phyloP scores from a whole-genome alignment of 2,329 filamentous ascomycete species.

The Aureobasidium sp. region DNA sequence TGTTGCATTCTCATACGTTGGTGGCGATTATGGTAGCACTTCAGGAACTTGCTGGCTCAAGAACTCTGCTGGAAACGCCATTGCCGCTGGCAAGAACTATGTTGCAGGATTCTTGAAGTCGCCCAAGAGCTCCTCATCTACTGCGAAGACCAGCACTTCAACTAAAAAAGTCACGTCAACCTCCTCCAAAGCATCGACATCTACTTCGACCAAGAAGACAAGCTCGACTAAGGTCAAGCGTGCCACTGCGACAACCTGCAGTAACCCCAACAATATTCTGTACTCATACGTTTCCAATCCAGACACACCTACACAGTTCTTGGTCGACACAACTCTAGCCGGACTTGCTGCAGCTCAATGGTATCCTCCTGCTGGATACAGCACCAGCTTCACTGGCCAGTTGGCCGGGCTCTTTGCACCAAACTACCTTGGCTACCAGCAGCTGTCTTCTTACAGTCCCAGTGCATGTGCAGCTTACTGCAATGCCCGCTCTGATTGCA shows the following conservation, averaged over 20 bases:
- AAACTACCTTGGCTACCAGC: constrained; percentile 18
- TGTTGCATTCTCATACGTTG: constrained; percentile 19
- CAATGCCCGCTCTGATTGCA: constrained; percentile 18
- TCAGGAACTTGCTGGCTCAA: constrained; percentile 18
- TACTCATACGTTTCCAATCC: constrained; percentile 13
- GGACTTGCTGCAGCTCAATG: constrained; percentile 12
- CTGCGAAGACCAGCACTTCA: neutral
- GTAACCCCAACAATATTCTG: neutral
- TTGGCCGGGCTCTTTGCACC: constrained; percentile 11
- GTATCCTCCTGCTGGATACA: constrained; percentile 18
- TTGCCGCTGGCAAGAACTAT: constrained; percentile 11
- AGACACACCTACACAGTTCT: constrained; percentile 16
- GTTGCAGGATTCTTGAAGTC: constrained; percentile 14
- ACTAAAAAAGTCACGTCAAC: constrained; percentile 1
- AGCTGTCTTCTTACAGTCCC: constrained; percentile 16
- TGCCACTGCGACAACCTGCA: constrained; percentile 10
- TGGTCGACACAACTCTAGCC: constrained; percentile 11
- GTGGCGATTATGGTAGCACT: constrained; percentile 5
- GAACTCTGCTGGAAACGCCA: constrained; percentile 13
- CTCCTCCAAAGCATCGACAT: neutral
- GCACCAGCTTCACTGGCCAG: constrained; percentile 15
- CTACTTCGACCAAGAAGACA: constrained; percentile 6
- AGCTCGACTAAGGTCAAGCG: constrained; percentile 12
- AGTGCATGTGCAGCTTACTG: constrained; percentile 18
- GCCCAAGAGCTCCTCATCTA: neutral